Conservation (phyloP, 768 basidiomycete genomes). For the Naganishia vishniacii region DNA sequence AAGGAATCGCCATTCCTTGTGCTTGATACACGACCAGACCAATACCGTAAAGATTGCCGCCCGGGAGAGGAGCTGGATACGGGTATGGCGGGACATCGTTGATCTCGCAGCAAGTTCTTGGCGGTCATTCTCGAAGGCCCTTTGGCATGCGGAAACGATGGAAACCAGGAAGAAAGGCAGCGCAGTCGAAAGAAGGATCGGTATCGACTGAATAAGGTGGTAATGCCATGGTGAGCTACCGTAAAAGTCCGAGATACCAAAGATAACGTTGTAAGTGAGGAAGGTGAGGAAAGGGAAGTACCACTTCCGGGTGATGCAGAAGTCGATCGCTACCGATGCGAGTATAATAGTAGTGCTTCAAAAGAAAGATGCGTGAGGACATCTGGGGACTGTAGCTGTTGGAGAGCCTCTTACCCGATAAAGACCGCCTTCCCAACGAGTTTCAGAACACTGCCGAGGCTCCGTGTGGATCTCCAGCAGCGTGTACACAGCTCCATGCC, state of each 20-base stretch:
- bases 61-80: constrained; percentile 51
- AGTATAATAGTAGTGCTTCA: constrained; percentile 32
- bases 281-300: constrained; percentile 79
- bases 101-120: background rate
- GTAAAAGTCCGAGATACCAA: constrained; percentile 79
- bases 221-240: constrained; percentile 81
- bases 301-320: constrained; percentile 51
- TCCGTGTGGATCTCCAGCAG: background rate
- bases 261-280: constrained; percentile 70
- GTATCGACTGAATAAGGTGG: constrained; percentile 78
- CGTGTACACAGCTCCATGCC: constrained; percentile 55
- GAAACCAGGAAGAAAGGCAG: constrained; percentile 59
- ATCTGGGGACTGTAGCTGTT: too few species aligned
- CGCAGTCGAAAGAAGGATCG: constrained; percentile 67
- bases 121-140: constrained; percentile 12
- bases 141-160: constrained; percentile 30
- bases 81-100: background rate
- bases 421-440: constrained; percentile 1
- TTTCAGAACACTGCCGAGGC: background rate
- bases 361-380: background rate
- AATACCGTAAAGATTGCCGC: constrained; percentile 60
- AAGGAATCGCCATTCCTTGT: constrained; percentile 97
- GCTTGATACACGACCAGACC: constrained; percentile 73
- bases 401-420: constrained; percentile 4
- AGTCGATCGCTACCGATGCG: constrained; percentile 56